Conservation (phyloP, 169 alveolate species). For the Theileria orientalis region DNA sequence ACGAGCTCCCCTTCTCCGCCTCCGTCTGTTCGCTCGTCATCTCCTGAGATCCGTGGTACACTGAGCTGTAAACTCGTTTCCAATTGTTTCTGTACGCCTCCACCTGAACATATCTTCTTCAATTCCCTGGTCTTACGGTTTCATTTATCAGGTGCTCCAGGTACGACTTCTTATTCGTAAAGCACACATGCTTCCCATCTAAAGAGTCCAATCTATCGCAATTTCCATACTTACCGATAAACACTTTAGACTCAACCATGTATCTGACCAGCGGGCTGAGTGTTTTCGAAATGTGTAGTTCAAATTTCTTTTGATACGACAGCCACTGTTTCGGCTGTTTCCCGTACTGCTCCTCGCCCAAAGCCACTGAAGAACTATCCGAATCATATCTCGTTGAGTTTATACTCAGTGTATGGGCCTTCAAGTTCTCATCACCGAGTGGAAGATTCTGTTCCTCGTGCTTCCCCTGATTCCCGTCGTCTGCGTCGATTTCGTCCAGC, state of each 20-base stretch:
- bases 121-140: background rate
- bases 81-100: background rate
- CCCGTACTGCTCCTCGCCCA: background rate
- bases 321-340: background rate
- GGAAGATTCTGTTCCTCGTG: background rate
- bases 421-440: background rate
- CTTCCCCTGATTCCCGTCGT: background rate
- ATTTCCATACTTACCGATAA: background rate
- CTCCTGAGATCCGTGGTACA: background rate
- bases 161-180: conserved; percentile 3
- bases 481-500: background rate
- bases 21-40: background rate
- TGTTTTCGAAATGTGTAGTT: background rate
- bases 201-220: background rate
- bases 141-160: background rate
- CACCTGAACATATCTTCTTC: background rate
- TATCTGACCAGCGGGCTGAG: conserved; percentile 11
- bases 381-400: conserved; percentile 1
- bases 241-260: background rate
- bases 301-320: conserved; percentile 3
- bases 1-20: background rate
- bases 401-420: background rate
- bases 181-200: conserved; percentile 4
- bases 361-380: background rate
- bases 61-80: conserved; percentile 2